phyloP scores from a whole-genome alignment of 2,329 filamentous ascomycete species.

The Aureobasidium pullulans region DNA sequence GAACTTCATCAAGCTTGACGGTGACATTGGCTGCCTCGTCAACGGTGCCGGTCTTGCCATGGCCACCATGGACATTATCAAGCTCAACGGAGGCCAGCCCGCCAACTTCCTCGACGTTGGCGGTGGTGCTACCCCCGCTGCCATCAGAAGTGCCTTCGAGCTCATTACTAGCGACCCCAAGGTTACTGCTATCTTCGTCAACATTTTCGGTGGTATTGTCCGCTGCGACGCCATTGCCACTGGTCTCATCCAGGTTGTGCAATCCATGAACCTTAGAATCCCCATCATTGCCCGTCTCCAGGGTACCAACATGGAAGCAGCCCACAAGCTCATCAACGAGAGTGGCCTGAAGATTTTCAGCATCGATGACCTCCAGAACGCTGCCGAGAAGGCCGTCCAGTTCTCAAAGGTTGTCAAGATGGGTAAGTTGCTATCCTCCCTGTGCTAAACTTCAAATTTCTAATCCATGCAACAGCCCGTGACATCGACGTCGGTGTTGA shows the following conservation, averaged over 20 bases:
- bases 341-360: slow-evolving; percentile 99
- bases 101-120: slow-evolving; percentile 99
- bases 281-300: slow-evolving; percentile 96
- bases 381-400: slow-evolving; percentile 96
- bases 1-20: slow-evolving; percentile 99
- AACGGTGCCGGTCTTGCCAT: slow-evolving; percentile 98
- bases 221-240: slow-evolving; percentile 95
- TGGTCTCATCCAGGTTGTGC: slow-evolving; percentile 89
- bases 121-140: slow-evolving; percentile 90
- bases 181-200: slow-evolving; percentile 98
- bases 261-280: slow-evolving; percentile 91
- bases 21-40: slow-evolving; percentile 97
- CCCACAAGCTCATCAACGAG: slow-evolving; percentile 88
- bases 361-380: slow-evolving; percentile 94
- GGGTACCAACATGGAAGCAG: slow-evolving; percentile 95
- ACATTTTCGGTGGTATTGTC: slow-evolving; percentile 99
- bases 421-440: slow-evolving; percentile 50
- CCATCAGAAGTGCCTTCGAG: slow-evolving; percentile 96
- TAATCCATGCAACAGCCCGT: slow-evolving; percentile 51
- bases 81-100: slow-evolving; percentile 91
- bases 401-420: slow-evolving; percentile 99
- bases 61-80: slow-evolving; percentile 99
- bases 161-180: slow-evolving; percentile 98
- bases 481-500: slow-evolving; percentile 97
- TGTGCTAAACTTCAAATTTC: slow-evolving; percentile 18